Base-by-base conservation (phyloP, 2,329 filamentous ascomycete genomes). In the Talaromyces sp. region DNA sequence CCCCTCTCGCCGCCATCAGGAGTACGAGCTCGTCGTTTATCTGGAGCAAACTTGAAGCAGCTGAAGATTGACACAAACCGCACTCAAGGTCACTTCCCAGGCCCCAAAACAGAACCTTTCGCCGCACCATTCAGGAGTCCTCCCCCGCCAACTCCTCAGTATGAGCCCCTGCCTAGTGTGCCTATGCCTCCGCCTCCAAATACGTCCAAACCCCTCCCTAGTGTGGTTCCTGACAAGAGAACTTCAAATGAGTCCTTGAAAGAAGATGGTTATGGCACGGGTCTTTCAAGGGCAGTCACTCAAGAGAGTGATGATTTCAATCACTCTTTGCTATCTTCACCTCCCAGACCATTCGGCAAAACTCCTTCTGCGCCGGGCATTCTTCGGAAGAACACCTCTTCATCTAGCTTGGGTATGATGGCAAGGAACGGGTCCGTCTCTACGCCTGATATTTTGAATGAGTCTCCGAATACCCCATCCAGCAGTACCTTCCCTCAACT, bases 11-110 rank as follows among this genome's bases (percentile, higher is more conserved):
- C 57, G 28, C 61, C 73, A 25, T 75, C 74, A 61, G 82, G 86
- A 47, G 90, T 96, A 57, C 85, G 91, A 58, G 91, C 84, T 67
- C 85, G 93, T 63, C 85, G 93, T 64, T 78, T 96, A 33, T 96
- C 93, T 3, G 90, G 89, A 8, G 88, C 91, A 68, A 91, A 91
- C 68, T 79, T 85, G 15, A 93, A 90, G 72, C 90, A 93, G 69
- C 80, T 98, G 57, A 96, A 92, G 77, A 97, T 98, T 60, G 91
- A 97, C 74, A 97, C 92, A 11, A 78, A 77, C 65, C 71, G 68
- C 67, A 71, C 69, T 58, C 64, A 67, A 44, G 36, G 69, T 47
- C 62, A 67, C 57, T 64, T 66, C 55, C 66, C 66, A 58, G 58
- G 65, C 42, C 68, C 71, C 33, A 68, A 62, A 25, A 68, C 70